Conservation (phyloP, 2,329 filamentous ascomycete genomes). For the Onygena corvina region DNA sequence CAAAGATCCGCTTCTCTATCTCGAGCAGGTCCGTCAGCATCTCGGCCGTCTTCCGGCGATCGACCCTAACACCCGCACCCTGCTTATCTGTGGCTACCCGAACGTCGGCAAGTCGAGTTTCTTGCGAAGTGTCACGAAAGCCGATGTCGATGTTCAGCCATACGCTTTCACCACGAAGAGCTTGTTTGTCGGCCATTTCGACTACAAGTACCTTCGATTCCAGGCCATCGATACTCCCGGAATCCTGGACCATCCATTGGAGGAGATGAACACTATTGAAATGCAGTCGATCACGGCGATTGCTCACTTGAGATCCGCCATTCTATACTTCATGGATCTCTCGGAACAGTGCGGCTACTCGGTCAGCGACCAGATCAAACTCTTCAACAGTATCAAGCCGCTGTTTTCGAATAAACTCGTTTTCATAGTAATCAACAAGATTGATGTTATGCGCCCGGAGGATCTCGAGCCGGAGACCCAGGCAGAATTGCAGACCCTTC, state of each 20-base stretch:
- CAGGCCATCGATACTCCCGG: slow-evolving; percentile 97
- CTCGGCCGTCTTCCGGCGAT: slow-evolving; percentile 95
- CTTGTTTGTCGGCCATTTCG: slow-evolving; percentile 93
- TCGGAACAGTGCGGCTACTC: slow-evolving; percentile 95
- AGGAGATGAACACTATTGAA: slow-evolving; percentile 99
- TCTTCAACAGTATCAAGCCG: slow-evolving; percentile 94
- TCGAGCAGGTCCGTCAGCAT: slow-evolving; percentile 95
- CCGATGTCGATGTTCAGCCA: slow-evolving; percentile 92
- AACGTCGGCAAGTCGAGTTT: slow-evolving; percentile 98
- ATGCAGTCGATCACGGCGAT: slow-evolving; percentile 98
- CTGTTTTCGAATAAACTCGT: slow-evolving; percentile 96
- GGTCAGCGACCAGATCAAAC: slow-evolving; percentile 78
- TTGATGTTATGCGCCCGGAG: slow-evolving; percentile 77
- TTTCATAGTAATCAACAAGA: slow-evolving; percentile 96
- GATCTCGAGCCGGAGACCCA: slow-evolving; percentile 72
- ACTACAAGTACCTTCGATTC: slow-evolving; percentile 85
- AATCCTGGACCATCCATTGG: slow-evolving; percentile 90
- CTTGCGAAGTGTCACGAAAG: slow-evolving; percentile 77
- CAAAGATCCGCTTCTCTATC: slow-evolving; percentile 87
- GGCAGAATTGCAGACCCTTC: slow-evolving; percentile 62
- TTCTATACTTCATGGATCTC: slow-evolving; percentile 96
- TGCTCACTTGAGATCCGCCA: slow-evolving; percentile 86
- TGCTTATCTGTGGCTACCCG: slow-evolving; percentile 93
- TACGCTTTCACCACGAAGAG: slow-evolving; percentile 98
- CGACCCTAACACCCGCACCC: slow-evolving; percentile 90